A percentile compares a stretch with the other conserved stretches of the same genome.
Evolutionary conservation across 1,284 basidiomycete genomes (phyloP).

Genomic region (Mycena citricolor): DNA sequence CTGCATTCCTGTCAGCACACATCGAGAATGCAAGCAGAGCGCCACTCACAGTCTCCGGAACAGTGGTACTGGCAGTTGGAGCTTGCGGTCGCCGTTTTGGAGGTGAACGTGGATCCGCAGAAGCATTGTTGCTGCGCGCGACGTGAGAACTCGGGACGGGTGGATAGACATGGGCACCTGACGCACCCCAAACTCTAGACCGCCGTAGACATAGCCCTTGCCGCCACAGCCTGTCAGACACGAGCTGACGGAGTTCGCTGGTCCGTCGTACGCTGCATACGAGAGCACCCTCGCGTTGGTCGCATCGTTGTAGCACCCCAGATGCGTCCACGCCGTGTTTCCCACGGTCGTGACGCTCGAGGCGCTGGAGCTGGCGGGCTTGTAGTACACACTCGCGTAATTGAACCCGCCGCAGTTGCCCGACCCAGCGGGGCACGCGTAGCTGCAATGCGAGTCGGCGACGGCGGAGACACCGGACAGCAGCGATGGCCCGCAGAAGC

Average conservation of each 20-base stretch:
- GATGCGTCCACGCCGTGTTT: constrained; percentile 25
- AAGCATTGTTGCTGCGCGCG: too few species aligned
- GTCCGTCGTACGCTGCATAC: neutral
- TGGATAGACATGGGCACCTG: too few species aligned
- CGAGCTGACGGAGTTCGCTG: neutral
- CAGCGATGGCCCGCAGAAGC: constrained; percentile 6
- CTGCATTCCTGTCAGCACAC: too few species aligned
- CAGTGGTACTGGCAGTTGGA: too few species aligned
- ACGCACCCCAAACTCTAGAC: constrained; percentile 18
- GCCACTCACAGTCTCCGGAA: too few species aligned
- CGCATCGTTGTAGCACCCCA: constrained; percentile 33
- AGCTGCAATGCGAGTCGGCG: constrained; percentile 1
- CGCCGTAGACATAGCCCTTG: constrained; percentile 12
- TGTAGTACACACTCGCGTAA: neutral
- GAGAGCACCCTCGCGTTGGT: constrained; percentile 5
- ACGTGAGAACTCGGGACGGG: too few species aligned
- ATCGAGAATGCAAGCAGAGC: too few species aligned
- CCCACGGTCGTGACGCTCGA: constrained; percentile 6
- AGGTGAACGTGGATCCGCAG: too few species aligned
- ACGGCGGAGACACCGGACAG: constrained; percentile 1
- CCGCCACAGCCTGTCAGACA: constrained; percentile 12
- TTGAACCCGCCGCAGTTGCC: constrained; percentile 5
- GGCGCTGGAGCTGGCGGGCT: too few species aligned
- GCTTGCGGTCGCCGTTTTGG: too few species aligned
- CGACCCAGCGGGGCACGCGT: constrained; percentile 2